A percentile compares a stretch with the other conserved stretches of the same genome.
Evolutionary conservation across 257 asterid genomes (phyloP).

Genomic region (Datura wrightii): DNA sequence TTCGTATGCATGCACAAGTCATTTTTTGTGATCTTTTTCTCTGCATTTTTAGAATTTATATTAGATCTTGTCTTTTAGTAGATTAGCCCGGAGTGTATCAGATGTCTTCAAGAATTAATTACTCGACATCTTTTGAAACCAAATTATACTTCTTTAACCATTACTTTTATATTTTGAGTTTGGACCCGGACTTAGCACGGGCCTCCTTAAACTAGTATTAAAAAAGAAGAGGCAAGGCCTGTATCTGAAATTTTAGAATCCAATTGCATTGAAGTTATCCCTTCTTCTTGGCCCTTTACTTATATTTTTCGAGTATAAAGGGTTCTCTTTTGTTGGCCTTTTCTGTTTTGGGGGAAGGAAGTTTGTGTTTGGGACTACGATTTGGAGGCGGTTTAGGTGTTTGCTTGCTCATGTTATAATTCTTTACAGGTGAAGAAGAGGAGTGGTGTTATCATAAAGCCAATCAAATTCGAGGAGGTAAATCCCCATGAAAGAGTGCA

Average conservation of each 20-base stretch:
- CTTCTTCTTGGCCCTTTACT: not conserved
- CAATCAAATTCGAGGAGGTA: conserved; percentile 67
- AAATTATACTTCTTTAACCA: too few species aligned
- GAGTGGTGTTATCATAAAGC: conserved; percentile 76
- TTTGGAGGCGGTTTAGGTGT: not conserved
- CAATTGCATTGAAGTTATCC: not conserved
- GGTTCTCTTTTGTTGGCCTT: not conserved
- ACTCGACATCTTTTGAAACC: too few species aligned
- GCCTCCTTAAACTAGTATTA: not conserved
- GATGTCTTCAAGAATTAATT: too few species aligned
- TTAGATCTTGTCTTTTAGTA: too few species aligned
- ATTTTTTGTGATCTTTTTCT: too few species aligned
- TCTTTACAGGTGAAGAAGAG: conserved; percentile 76
- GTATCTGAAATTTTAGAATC: not conserved
- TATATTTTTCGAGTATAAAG: not conserved
- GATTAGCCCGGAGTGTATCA: too few species aligned
- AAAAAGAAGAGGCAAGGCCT: not conserved
- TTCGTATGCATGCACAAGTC: too few species aligned
- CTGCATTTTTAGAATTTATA: too few species aligned
- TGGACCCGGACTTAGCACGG: too few species aligned
- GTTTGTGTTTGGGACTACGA: not conserved
- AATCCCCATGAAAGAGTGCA: conserved; percentile 57
- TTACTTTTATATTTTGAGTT: too few species aligned
- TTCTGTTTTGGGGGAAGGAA: not conserved
- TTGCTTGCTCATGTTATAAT: not conserved